Evolutionary conservation across 371 early-diverging fungal species (phyloP), one percentile per base, ranked within the genome.

Genomic region (Mucor piriformis): DNA sequence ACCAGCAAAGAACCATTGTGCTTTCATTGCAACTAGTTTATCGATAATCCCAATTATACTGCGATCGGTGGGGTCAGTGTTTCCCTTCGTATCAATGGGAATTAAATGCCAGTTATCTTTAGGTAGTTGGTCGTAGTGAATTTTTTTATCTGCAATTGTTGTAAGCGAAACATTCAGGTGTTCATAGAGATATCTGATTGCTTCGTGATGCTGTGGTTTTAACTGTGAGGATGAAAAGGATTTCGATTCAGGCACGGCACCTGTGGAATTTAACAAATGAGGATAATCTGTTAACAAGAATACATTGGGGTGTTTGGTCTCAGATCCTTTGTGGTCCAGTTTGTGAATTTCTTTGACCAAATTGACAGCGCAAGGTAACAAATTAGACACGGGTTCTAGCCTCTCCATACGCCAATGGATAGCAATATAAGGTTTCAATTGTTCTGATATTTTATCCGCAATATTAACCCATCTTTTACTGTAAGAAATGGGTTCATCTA

Each of bases 81-180:
- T 27, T 0, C 59, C 49, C 3, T 54, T 24, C 2, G 67, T 61
- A 11, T 64, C 53, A 3, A 75, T 66, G 5, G 75, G 66, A 1
- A 80, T 33, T 16, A 81, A 53, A 50, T 76, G 73, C 77, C 76
- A 75, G 57, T 92, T 92, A 61, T 73, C 84, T 4, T 87, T 87
- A 48, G 92, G 90, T 38, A 94, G 63, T 69, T 92, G 92, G 29
- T 92, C 73, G 76, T 93, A 93, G 6, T 57, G 58, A 16, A 66
- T 61, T 0, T 38, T 44, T 20, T 50, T 25, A 18, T 51, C 37
- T n/a, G 50, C 20, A 6, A 50, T 15, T 1, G 66, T 51, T 0
- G 72, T 72, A 0, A 76, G 46, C 0, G 74, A 71, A 7, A 80
- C 53, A 25, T 80, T 75, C 11, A 73, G 29, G 13, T 64, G 68